Evolutionary conservation across 108 stramenopile species (phyloP).

Genomic region (Chaetoceros muelleri): DNA sequence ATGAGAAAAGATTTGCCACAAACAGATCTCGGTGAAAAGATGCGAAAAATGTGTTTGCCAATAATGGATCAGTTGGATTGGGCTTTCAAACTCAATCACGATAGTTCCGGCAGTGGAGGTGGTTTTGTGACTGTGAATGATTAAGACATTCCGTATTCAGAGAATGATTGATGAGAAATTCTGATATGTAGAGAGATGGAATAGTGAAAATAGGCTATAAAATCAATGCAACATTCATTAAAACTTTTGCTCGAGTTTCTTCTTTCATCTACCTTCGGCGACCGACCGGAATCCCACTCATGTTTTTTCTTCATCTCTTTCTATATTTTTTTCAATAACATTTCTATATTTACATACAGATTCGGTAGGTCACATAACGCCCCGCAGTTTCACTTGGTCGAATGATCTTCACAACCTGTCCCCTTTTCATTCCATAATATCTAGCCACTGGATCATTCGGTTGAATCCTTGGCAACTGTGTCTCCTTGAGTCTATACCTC

Average conservation of each 20-base stretch:
- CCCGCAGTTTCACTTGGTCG: constrained; percentile 98
- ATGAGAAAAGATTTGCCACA: constrained; percentile 40
- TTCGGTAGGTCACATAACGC: constrained; percentile 97
- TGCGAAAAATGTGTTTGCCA: constrained; percentile 74
- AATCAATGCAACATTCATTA: too few relatives aligned
- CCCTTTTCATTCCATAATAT: constrained; percentile 96
- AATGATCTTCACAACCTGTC: constrained; percentile 98
- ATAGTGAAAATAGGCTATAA: too few relatives aligned
- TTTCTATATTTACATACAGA: constrained; percentile 95
- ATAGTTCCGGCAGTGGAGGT: constrained; percentile 41
- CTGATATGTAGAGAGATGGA: too few relatives aligned
- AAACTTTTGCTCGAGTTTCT: too few relatives aligned
- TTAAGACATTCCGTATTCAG: too few relatives aligned
- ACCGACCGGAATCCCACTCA: too few relatives aligned
- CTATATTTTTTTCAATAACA: too few relatives aligned
- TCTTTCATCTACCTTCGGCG: too few relatives aligned
- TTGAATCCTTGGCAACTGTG: constrained; percentile 98
- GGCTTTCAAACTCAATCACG: constrained; percentile 75
- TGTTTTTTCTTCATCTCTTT: too few relatives aligned
- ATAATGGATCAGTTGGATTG: constrained; percentile 86
- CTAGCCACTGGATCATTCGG: constrained; percentile 95
- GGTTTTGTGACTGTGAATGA: constrained; percentile 59
- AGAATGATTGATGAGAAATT: too few relatives aligned
- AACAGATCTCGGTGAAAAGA: constrained; percentile 40
- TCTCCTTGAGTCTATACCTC: constrained; percentile 94